Base-by-base conservation (phyloP, 805 yeast species). In the Ogataea paradorogensis region DNA sequence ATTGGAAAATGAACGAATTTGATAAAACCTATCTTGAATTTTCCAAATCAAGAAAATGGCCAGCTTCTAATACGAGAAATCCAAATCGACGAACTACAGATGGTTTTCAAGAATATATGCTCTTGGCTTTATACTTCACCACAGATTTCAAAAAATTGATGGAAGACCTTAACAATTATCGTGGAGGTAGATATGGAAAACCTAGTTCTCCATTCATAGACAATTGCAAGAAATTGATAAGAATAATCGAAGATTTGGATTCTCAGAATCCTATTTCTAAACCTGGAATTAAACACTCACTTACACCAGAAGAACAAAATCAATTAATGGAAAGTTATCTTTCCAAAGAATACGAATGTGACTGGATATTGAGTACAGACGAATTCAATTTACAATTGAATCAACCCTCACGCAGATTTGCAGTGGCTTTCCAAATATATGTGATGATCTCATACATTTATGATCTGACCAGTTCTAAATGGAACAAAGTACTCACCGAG, bases 301-400 rank as follows among this genome's bases (percentile, higher is more conserved):
- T 24, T 31, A 21, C 46, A 6, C 23, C 23, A 9, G 35, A 29
- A n/a, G 47, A 44, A 34, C 27, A 34, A 3, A 35, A 29, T 9
- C 21, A 37, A 27, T 23, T 50, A 21, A 43, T 39, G 18, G 34
- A 38, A 10, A 48, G 43, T 26, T 48, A 26, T 38, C 15, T 44
- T 9, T 33, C 30, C 7, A 47, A 48, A 31, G 30, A 47, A 8
- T 51, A 45, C 37, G 59, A 56, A 31, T 45, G 55, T 38, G 62
- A 59, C 26, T 61, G 65, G 65, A 38, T 57, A 5, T 32, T 59
- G 15, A 47, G 47, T 28, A 40, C 47, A 6, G 55, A 52, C 18
- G 53, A 48, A 27, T 58, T 62, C 34, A 33, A 26, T 2, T 20
- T 33, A 13, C 62, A 59, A 22, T 23, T 60, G 8, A 30, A 40